Evolutionary conservation across 305 asterid species (phyloP).

Genomic region (Fraxinus platypoda): DNA sequence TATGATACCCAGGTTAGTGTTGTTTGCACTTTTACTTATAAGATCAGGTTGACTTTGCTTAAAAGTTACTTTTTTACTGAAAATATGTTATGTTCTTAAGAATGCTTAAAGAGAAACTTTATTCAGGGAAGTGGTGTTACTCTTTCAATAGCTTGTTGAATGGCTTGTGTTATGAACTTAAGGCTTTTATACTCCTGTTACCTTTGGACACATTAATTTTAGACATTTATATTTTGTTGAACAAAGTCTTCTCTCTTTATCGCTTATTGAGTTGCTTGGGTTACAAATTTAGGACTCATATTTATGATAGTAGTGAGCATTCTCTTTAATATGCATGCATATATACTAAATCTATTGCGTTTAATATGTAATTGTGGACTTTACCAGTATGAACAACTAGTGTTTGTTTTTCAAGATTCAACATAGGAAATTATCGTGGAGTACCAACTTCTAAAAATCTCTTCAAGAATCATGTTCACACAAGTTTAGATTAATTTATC

Average conservation of each 20-base stretch:
- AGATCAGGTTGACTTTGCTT: not conserved
- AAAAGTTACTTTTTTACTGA: not conserved
- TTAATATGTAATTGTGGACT: not conserved
- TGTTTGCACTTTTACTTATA: not conserved
- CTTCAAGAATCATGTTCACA: not conserved
- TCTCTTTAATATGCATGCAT: not conserved
- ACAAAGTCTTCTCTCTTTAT: not conserved
- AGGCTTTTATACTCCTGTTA: not conserved
- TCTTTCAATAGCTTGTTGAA: not conserved
- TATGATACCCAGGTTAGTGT: constrained; percentile 81
- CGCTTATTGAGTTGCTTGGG: not conserved
- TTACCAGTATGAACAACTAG: not conserved
- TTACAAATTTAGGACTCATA: not conserved
- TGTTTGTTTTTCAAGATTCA: not conserved
- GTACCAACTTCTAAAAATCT: not conserved
- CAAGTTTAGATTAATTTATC: not conserved
- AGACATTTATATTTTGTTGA: not conserved
- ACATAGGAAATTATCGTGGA: not conserved
- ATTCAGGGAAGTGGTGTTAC: not conserved
- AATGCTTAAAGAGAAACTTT: not conserved
- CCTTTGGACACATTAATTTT: not conserved
- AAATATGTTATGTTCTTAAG: not conserved
- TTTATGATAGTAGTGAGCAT: not conserved
- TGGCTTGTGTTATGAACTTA: not conserved
- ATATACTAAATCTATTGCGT: not conserved